Evolutionary conservation across 306 rosid species (phyloP).

Genomic region (Casuarina equisetifolia): DNA sequence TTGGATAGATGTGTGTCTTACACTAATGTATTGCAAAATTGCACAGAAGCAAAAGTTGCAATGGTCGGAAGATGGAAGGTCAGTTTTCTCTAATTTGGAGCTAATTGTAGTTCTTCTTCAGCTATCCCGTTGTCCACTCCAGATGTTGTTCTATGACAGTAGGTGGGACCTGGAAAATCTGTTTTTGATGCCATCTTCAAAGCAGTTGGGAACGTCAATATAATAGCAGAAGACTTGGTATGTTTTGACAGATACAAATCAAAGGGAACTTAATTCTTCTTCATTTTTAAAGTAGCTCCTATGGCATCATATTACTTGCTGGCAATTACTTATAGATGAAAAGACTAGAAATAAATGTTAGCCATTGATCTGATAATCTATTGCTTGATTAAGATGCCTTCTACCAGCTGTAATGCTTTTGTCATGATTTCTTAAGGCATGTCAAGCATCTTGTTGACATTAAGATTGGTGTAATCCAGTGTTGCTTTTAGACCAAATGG

Average conservation of each 20-base stretch:
- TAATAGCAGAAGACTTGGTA: slow-evolving; percentile 96
- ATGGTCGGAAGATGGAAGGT: slow-evolving; percentile 95
- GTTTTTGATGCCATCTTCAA: slow-evolving; percentile 70
- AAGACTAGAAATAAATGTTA: not conserved
- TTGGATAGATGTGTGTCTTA: slow-evolving; percentile 10
- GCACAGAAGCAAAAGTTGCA: slow-evolving; percentile 86
- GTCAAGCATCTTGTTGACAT: not conserved
- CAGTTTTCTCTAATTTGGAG: slow-evolving; percentile 32
- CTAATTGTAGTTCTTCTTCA: slow-evolving; percentile 20
- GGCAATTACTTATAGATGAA: not conserved
- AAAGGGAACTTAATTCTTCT: not conserved
- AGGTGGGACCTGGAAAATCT: slow-evolving; percentile 93
- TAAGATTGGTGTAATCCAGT: not conserved
- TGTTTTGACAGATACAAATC: slow-evolving; percentile 25
- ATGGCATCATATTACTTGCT: not conserved
- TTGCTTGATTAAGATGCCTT: not conserved
- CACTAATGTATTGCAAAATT: slow-evolving; percentile 39
- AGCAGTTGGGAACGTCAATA: slow-evolving; percentile 74
- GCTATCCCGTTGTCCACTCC: slow-evolving; percentile 29
- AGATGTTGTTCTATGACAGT: slow-evolving; percentile 33
- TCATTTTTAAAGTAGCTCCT: not conserved
- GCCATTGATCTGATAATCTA: not conserved
- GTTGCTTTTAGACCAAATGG: not conserved
- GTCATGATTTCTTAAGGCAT: not conserved
- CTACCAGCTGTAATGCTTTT: not conserved